Percentiles rank a stretch among this genome's conserved stretches.
Conservation (phyloP, 192 early-diverging fungal genomes). For the Coemansia sp. region DNA sequence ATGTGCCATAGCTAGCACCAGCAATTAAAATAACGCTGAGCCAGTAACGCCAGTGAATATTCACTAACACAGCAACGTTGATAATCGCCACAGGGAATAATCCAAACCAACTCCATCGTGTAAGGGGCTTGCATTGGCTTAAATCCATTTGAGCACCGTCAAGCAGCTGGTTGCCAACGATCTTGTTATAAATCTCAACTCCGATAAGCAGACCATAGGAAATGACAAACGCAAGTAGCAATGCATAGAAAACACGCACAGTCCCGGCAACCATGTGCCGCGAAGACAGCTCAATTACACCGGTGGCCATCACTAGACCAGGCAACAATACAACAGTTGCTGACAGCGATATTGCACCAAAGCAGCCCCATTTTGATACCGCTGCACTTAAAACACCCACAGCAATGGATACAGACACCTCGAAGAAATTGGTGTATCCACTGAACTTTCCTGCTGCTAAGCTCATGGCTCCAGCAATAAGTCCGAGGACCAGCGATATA, state of each 20-base stretch:
- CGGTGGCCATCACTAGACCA: slow-evolving; percentile 75
- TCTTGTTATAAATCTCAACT: slow-evolving; percentile 59
- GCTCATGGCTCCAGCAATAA: slow-evolving; percentile 59
- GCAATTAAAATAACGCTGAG: slow-evolving; percentile 64
- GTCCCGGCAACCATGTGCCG: slow-evolving; percentile 88
- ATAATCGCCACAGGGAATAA: slow-evolving; percentile 59
- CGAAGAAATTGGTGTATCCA: slow-evolving; percentile 66
- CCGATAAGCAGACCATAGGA: slow-evolving; percentile 70
- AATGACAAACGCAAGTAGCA: slow-evolving; percentile 75
- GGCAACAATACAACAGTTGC: slow-evolving; percentile 63
- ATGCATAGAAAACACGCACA: slow-evolving; percentile 75
- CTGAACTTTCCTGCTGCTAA: slow-evolving; percentile 60
- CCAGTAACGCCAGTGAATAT: slow-evolving; percentile 65
- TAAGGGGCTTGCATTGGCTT: slow-evolving; percentile 44
- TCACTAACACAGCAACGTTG: slow-evolving; percentile 58
- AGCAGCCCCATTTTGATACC: slow-evolving; percentile 59
- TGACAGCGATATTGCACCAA: slow-evolving; percentile 60
- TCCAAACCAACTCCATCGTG: slow-evolving; percentile 54
- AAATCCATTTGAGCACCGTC: slow-evolving; percentile 43
- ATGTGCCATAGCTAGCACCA: slow-evolving; percentile 65
- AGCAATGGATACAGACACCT: slow-evolving; percentile 60
- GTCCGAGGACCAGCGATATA: slow-evolving; percentile 51
- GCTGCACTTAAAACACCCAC: slow-evolving; percentile 59
- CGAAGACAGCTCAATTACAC: slow-evolving; percentile 82
- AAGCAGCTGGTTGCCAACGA: slow-evolving; percentile 46